phyloP scores from a whole-genome alignment of 1,139 yeast species.

The Diutina siamensis region DNA sequence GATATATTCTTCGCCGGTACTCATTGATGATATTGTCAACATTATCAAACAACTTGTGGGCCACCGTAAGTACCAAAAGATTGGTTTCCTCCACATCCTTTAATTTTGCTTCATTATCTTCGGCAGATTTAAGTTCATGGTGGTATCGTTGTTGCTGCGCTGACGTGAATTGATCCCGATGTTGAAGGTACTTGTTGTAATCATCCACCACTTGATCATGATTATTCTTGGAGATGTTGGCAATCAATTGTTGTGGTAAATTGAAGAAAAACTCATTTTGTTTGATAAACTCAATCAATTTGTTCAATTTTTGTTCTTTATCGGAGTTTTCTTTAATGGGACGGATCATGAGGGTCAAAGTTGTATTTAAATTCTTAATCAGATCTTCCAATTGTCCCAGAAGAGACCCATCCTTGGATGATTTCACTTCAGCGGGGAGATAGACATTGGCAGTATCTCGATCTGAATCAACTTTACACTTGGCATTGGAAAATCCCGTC shows the following conservation, averaged over 20 bases:
- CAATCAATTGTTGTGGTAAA: conserved; percentile 50
- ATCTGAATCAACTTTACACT: conserved; percentile 27
- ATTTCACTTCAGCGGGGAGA: conserved; percentile 21
- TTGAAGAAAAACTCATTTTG: conserved; percentile 57
- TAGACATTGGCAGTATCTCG: conserved; percentile 26
- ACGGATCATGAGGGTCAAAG: conserved; percentile 59
- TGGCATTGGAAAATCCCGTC: conserved; percentile 22
- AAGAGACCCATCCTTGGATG: conserved; percentile 15
- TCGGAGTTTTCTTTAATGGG: conserved; percentile 61
- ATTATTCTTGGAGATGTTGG: conserved; percentile 46
- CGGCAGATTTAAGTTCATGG: background rate
- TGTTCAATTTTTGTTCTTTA: conserved; percentile 47
- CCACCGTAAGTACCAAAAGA: conserved; percentile 13
- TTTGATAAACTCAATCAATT: conserved; percentile 53
- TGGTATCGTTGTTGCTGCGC: background rate
- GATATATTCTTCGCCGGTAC: conserved; percentile 56
- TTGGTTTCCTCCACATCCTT: background rate
- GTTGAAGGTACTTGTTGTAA: conserved; percentile 44
- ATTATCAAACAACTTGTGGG: conserved; percentile 46
- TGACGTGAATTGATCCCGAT: conserved; percentile 14
- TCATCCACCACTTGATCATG: conserved; percentile 64
- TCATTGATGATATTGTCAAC: conserved; percentile 53
- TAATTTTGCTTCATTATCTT: background rate
- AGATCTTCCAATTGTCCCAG: conserved; percentile 32
- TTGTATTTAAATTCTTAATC: conserved; percentile 35